phyloP scores from a whole-genome alignment of 179 eudicot genomes.

The Kewa caespitosa region DNA sequence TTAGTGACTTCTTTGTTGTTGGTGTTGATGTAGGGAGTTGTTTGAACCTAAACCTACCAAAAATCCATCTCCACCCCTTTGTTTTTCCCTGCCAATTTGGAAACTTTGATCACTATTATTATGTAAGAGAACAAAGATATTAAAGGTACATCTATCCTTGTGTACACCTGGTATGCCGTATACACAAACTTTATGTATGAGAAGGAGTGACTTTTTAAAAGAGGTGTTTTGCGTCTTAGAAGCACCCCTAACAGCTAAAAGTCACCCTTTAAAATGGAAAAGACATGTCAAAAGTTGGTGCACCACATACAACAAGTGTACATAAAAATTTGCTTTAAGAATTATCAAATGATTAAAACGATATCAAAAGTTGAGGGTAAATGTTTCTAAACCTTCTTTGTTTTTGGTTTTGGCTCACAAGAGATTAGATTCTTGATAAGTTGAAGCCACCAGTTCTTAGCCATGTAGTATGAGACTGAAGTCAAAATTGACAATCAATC shows the following conservation, averaged over 20 bases:
- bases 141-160: neutral
- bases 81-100: slow-evolving; percentile 28
- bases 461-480: slow-evolving; percentile 38
- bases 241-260: no score
- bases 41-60: slow-evolving; percentile 35
- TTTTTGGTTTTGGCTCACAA: slow-evolving; percentile 49
- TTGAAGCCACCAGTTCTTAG: slow-evolving; percentile 56
- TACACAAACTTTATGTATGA: no score
- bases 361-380: neutral
- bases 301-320: no score
- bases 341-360: neutral
- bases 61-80: slow-evolving; percentile 50
- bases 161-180: neutral
- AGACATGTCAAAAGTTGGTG: no score
- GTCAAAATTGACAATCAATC: slow-evolving; percentile 7
- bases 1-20: slow-evolving; percentile 37
- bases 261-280: no score
- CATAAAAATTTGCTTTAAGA: neutral
- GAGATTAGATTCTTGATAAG: slow-evolving; percentile 64
- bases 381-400: slow-evolving; percentile 44
- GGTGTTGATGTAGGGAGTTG: slow-evolving; percentile 39
- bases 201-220: no score
- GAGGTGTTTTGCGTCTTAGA: no score
- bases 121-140: no score
- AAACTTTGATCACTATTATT: neutral